Evolutionary conservation across 2,329 filamentous ascomycete genomes (phyloP), one percentile per base, ranked within the genome.

Genomic region (Fulvia fulva): DNA sequence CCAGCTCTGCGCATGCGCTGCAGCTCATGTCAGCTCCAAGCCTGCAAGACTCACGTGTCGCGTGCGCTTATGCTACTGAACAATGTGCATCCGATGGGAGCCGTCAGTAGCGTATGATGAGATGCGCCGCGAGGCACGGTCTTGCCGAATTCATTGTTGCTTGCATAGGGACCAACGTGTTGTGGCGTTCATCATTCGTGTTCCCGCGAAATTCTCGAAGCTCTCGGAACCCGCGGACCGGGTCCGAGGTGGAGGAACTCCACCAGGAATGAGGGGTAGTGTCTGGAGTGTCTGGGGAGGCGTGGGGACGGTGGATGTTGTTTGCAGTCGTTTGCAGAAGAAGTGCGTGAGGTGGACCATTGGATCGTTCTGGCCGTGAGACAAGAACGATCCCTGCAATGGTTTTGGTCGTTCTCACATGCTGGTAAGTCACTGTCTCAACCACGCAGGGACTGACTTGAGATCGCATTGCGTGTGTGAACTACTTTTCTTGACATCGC

Each of bases 11-110:
- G 21, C 23, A 47, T 25, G 44, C 45, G 9, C 28, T 56, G 46
- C 54, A 34, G 43, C 26, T 34, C 51, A 45, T 53, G 51, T 53
- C 51, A 53, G 51, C 51, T 45, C 32, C 34, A 25, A 26, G 34
- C 34, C 2, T 44, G 51, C 51, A 53, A 41, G 5, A 19, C 46
- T 50, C 26, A 50, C 46, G 26, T 8, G 46, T 28, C 46, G 34
- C 16, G 34, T 41, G 34, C 34, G 46, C 23, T 50, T 32, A 50
- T 50, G 46, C 23, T 26, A 16, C 47, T 25, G 19, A 26, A n/a
- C 26, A 14, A 26, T 19, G 47, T 14, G 12, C 26, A 50, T 25
- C 47, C 47, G 47, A 6, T 32, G 26, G 12, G n/a, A 21, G 8
- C 22, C 47, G 47, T 21, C 22, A 19, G 25, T 32, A 32, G n/a